These are phyloP conservation scores for Dryadomyces sulphureus DNA, from an alignment of 2,329 filamentous ascomycete genomes.

Conservation along the genomic window DNA sequence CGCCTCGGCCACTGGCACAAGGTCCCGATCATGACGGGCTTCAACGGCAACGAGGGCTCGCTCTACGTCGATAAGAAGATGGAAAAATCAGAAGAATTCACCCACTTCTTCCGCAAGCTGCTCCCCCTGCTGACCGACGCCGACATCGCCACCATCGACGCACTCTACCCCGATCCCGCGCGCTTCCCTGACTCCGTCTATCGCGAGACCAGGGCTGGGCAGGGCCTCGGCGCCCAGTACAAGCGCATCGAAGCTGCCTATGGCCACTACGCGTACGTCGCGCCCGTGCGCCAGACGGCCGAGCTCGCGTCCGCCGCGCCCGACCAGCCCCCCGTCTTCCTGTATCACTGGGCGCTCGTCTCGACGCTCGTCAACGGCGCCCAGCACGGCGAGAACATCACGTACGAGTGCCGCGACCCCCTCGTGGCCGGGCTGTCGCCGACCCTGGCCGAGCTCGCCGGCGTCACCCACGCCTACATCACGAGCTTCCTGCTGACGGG, in stretches of 20 bases:
- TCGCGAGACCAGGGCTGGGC: conserved; percentile 18
- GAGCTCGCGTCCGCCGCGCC: conserved; percentile 8
- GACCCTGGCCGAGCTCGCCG: conserved; percentile 25
- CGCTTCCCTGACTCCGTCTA: conserved; percentile 19
- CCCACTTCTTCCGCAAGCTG: conserved; percentile 22
- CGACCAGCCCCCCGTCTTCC: conserved; percentile 26
- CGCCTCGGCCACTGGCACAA: conserved; percentile 15
- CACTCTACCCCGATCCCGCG: conserved; percentile 25
- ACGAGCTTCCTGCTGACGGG: conserved; percentile 31
- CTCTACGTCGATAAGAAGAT: conserved; percentile 25
- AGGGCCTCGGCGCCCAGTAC: conserved; percentile 24
- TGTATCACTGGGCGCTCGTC: conserved; percentile 39
- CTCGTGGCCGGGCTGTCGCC: conserved; percentile 19
- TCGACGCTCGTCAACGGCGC: conserved; percentile 27
- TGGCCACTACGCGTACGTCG: conserved; percentile 37
- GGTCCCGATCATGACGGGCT: conserved; percentile 26
- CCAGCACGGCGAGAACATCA: conserved; percentile 31
- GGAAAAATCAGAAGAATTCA: conserved; percentile 18
- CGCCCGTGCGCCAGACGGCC: conserved; percentile 34
- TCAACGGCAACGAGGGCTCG: conserved; percentile 27
- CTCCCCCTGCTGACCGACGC: conserved; percentile 21
- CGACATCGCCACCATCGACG: conserved; percentile 20
- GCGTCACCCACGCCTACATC: conserved; percentile 29
- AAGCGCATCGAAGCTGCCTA: conserved; percentile 39
- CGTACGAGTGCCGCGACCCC: conserved; percentile 28